Evolutionary conservation across 1,139 yeast genomes (phyloP).

Genomic region (Sugiyamaella castrensis): DNA sequence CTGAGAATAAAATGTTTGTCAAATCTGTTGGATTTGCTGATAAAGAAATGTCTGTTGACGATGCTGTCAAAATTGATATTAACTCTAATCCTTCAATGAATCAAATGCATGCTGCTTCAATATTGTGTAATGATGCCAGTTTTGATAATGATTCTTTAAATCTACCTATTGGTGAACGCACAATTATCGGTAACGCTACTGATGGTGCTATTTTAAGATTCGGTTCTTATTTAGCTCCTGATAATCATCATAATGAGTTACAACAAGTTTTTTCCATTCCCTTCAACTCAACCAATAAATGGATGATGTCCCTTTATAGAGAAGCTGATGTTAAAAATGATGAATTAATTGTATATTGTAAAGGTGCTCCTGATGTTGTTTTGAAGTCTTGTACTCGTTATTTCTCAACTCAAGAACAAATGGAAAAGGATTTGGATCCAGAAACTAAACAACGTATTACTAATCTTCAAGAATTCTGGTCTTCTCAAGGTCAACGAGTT

Average conservation of each 20-base stretch:
- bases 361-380: slow-evolving; percentile 53
- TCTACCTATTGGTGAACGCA: slow-evolving; percentile 31
- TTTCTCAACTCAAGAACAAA: slow-evolving; percentile 25
- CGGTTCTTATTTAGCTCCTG: slow-evolving; percentile 31
- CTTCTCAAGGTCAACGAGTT: slow-evolving; percentile 48
- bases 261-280: slow-evolving; percentile 11
- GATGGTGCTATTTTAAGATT: slow-evolving; percentile 47
- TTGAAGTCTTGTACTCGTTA: slow-evolving; percentile 38
- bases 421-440: slow-evolving; percentile 18
- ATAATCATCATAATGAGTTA: slow-evolving; percentile 7
- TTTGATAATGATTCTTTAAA: slow-evolving; percentile 29
- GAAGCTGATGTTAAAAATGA: slow-evolving; percentile 21
- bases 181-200: slow-evolving; percentile 49
- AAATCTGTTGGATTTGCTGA: slow-evolving; percentile 40
- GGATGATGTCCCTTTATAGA: slow-evolving; percentile 39
- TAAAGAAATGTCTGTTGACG: slow-evolving; percentile 21
- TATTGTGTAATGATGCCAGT: slow-evolving; percentile 45
- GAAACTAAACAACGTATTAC: slow-evolving; percentile 28
- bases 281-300: slow-evolving; percentile 50
- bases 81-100: slow-evolving; percentile 12
- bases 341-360: slow-evolving; percentile 35
- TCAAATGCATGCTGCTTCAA: slow-evolving; percentile 19
- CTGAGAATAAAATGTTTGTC: slow-evolving; percentile 51
- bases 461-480: slow-evolving; percentile 41
- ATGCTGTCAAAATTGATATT: slow-evolving; percentile 21